Base-by-base conservation (phyloP, 495 filamentous ascomycete species). In the Penicillium salamii region DNA sequence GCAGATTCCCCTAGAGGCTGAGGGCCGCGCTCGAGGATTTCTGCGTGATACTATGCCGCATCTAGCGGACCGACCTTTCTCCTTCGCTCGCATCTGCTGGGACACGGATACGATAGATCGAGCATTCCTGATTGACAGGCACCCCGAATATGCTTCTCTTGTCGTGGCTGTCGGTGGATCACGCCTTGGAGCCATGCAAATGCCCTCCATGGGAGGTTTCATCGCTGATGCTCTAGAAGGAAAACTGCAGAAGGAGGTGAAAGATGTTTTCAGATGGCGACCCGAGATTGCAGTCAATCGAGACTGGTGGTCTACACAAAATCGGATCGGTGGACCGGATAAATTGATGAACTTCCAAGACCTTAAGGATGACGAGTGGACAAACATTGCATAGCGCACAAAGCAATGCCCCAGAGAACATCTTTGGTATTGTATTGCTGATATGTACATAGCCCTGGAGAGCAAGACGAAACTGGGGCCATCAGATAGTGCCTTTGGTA, bases 81-180 rank as follows among this genome's bases (percentile, higher is more conserved):
- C 56, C 1, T 78, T 77, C 45, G 76, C 74, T 18, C 58, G 76
- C 7, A 76, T 81, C 23, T 80, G 77, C 63, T 80, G 76, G 78
- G 72, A 76, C 54, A 74, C 76, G 4, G 76, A 80, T 57, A 81
- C 76, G 17, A 64, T 67, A 2, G 76, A 80, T 48, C 72, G 76
- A 0, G 59, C 65, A n/a, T 79, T 77, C 35, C 54, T 80, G 21
- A 76, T 80, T 36, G 71, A 74, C 46, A 43, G 61, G 13, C 71
- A 74, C 40, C 71, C 74, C 1, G 54, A 68, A 4, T 54, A 70
- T 44, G 43, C 56, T 38, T 70, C 62, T 21, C 66, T 82, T 3
- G 20, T 79, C 3, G 52, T 82, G 19, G 75, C 74, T 7, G 68
- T 75, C 2, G 78, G 78, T 2, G 78, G 74, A 0, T 79, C 74